phyloP scores from a whole-genome alignment of 345 rosid genomes.

The Triadica sebifera region DNA sequence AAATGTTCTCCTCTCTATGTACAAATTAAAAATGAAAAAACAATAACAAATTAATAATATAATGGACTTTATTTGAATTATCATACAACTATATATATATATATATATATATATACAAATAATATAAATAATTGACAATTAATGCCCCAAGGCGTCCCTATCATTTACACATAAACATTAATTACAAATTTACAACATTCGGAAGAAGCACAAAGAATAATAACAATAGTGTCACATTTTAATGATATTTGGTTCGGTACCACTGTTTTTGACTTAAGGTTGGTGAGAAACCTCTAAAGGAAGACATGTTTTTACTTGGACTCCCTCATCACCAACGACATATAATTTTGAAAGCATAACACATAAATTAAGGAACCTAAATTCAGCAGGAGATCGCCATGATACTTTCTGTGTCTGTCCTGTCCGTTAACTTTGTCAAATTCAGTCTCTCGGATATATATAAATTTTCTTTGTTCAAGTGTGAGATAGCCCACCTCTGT shows the following conservation, averaged over 20 bases:
- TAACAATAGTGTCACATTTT: conserved; percentile 12
- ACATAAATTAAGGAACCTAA: too few relatives aligned
- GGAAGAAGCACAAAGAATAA: conserved; percentile 17
- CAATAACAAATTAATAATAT: neutral
- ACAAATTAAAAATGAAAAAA: neutral
- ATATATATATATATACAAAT: conserved; percentile 21
- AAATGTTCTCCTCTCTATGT: neutral
- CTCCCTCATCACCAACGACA: conserved; percentile 26
- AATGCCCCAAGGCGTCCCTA: conserved; percentile 15
- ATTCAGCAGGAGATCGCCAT: too few relatives aligned
- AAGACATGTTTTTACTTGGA: conserved; percentile 18
- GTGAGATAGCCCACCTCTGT: too few relatives aligned
- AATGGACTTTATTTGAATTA: conserved; percentile 20
- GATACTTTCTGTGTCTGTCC: too few relatives aligned
- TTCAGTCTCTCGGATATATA: too few relatives aligned
- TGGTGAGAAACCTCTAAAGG: conserved; percentile 34
- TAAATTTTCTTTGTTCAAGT: too few relatives aligned
- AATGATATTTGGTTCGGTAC: conserved; percentile 21
- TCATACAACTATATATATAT: conserved; percentile 17
- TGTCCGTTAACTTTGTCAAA: too few relatives aligned
- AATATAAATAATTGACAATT: neutral
- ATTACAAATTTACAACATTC: conserved; percentile 26
- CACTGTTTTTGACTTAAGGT: conserved; percentile 35
- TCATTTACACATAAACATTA: conserved; percentile 17
- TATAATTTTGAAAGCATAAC: neutral